Conservation (phyloP, 768 basidiomycete species). For the Tulasnella sp. region DNA sequence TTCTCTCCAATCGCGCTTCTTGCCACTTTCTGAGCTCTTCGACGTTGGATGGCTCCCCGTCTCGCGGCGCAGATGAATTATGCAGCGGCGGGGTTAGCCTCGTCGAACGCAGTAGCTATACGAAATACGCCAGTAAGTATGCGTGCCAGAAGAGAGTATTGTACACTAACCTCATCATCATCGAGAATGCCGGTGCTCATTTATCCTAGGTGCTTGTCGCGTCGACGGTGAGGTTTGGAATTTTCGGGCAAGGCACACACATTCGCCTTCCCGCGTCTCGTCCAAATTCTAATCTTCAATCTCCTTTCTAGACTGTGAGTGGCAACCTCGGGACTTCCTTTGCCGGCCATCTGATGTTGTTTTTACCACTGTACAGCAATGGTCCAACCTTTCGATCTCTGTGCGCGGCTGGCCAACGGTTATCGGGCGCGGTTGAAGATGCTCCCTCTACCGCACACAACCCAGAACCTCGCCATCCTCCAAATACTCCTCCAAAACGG, state of each 20-base stretch:
- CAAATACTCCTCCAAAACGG: constrained; percentile 86
- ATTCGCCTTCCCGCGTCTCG: too few relatives aligned
- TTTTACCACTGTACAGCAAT: background rate
- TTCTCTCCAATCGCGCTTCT: constrained; percentile 56
- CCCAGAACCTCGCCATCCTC: constrained; percentile 85
- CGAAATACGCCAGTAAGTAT: constrained; percentile 14
- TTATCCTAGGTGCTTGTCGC: background rate
- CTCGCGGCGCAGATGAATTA: constrained; percentile 43
- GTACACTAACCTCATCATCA: constrained; percentile 6
- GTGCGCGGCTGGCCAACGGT: constrained; percentile 84
- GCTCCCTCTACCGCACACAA: constrained; percentile 70
- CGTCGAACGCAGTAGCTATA: constrained; percentile 19
- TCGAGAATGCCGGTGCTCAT: constrained; percentile 7
- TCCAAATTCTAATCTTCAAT: background rate
- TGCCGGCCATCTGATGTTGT: background rate
- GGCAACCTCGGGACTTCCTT: background rate
- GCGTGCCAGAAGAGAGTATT: background rate
- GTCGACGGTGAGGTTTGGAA: background rate
- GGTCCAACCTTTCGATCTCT: constrained; percentile 58
- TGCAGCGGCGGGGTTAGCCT: constrained; percentile 42
- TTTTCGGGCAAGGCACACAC: constrained; percentile 2
- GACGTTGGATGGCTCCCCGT: constrained; percentile 41
- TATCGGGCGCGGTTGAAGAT: constrained; percentile 75
- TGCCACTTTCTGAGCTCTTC: constrained; percentile 61
- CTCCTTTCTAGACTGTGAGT: background rate